Percentiles rank a stretch among this genome's conserved stretches.
These are phyloP conservation scores for Flaveria brownii DNA, from an alignment of 129 eudicot genomes.

Conservation along the genomic window DNA sequence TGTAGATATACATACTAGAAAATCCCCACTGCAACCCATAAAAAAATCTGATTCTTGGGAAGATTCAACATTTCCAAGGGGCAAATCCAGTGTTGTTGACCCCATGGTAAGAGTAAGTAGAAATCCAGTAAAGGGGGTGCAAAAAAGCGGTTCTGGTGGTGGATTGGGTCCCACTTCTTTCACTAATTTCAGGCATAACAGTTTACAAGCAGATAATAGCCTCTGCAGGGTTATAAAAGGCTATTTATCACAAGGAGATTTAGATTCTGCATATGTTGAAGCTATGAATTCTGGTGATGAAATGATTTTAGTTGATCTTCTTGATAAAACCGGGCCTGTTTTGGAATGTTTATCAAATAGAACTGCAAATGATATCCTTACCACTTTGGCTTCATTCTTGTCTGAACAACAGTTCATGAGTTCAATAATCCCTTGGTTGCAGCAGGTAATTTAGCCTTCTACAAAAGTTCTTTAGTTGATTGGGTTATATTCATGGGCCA, in stretches of 20 bases:
- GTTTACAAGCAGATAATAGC: slow-evolving; percentile 43
- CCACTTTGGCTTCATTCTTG: slow-evolving; percentile 62
- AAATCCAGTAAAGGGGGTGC: slow-evolving; percentile 41
- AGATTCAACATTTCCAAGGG: slow-evolving; percentile 42
- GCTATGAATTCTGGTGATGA: slow-evolving; percentile 73
- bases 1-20: slow-evolving; percentile 48
- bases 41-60: slow-evolving; percentile 54
- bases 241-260: slow-evolving; percentile 64
- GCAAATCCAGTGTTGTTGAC: slow-evolving; percentile 42
- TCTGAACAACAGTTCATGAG: slow-evolving; percentile 62
- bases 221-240: slow-evolving; percentile 56
- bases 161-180: slow-evolving; percentile 33
- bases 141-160: slow-evolving; percentile 17
- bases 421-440: slow-evolving; percentile 81
- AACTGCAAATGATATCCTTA: slow-evolving; percentile 56
- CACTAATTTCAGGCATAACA: slow-evolving; percentile 34
- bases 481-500: neutral
- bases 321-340: slow-evolving; percentile 88
- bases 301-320: slow-evolving; percentile 67
- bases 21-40: slow-evolving; percentile 43
- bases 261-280: slow-evolving; percentile 77
- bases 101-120: slow-evolving; percentile 41
- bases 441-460: slow-evolving; percentile 56
- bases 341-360: slow-evolving; percentile 66
- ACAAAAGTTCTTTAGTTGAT: neutral